Base-by-base conservation (phyloP, 257 asterid genomes). In the Sherardia arvensis region DNA sequence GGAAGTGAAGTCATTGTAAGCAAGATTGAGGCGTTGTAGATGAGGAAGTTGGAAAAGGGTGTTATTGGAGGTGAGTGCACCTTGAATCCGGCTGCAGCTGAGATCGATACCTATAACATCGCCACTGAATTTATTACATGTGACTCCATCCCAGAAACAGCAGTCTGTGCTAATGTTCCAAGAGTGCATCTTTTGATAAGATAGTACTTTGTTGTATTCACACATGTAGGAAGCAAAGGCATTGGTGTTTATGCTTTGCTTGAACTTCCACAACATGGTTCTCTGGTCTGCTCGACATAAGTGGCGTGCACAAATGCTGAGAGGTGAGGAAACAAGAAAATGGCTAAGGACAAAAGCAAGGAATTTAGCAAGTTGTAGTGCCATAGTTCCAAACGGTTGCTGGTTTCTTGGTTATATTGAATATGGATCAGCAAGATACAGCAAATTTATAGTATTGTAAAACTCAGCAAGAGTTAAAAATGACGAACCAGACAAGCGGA, bases 21-120 rank as follows among this genome's bases (percentile, higher is more conserved):
- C 74, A 60, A 66, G 72, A 20, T 55, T 30, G 51, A 62, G 73
- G 25, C 53, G 61, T 26, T 57, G 32, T 14, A 66, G 58, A 30
- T 5, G 64, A 20, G 51, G 60, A 22, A 70, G 54, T 6, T 40
- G 65, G 64, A 74, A 56, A 53, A 70, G 59, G 58, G 47, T 66
- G 60, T 17, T 70, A 27, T 36, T 57, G 0, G 70, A 48, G 49
- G 56, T 33, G 7, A 74, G 36, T 7, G 4, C 66, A n/a, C 76
- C 73, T 12, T 57, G 59, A 55, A 66, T 59, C 65, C 38, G 57
- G 33, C 68, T 62, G 65, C 67, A 66, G 28, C 68, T 56, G 6
- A 66, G 76, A 64, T 63, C 74, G 43, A 54, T 62, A 25, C 62
- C 61, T 4, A 75, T 62, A 61, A 75, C 71, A 12, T 57, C 27